Base-by-base conservation (phyloP, 345 rosid species). In the Citrus reticulata region DNA sequence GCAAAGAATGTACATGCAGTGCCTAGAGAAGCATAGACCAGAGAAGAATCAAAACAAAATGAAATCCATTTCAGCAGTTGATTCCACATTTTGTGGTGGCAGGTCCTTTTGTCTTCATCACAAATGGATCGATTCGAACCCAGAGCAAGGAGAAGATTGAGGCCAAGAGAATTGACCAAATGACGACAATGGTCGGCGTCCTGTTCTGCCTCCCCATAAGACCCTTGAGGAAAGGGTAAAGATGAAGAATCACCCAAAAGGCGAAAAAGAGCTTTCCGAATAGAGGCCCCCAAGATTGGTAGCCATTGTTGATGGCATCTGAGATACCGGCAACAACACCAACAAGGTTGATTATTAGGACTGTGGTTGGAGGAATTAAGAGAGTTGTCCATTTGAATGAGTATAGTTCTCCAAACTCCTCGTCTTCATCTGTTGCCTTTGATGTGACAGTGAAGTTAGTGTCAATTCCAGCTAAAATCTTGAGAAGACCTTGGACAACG, bases 161-260 rank as follows among this genome's bases (percentile, higher is more conserved):
- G 24, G 98, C 97, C 85, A 96, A 77, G 39, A 96, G 93, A 51
- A 96, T 84, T 9, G 97, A 96, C 99, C 99, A 96, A 65, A 96
- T 94, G 65, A 96, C 97, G 69, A 94, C 97, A 77, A 96, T 96
- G 51, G 98, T 96, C 3, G 97, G 99, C 29, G 98, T 94, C 81
- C 99, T 82, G 89, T 96, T 94, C 84, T 96, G 98, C 75, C 90
- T 85, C 62, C 97, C 99, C 99, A 94, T 96, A 46, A 96, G 87
- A 85, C 98, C 98, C 87, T 96, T 94, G 51, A 94, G 97, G 98
- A 96, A 96, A 14, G 97, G 97, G 82, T 96, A 96, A 83, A 96
- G 95, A 89, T 93, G 98, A 78, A 93, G 85, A 71, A 96, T 96
- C 83, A 93, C 98, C 97, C 99, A 91, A 84, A 94, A 94, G 73